Evolutionary conservation across 129 eudicot species (phyloP).

Genomic region (Rutidosis leptorrhynchoides): DNA sequence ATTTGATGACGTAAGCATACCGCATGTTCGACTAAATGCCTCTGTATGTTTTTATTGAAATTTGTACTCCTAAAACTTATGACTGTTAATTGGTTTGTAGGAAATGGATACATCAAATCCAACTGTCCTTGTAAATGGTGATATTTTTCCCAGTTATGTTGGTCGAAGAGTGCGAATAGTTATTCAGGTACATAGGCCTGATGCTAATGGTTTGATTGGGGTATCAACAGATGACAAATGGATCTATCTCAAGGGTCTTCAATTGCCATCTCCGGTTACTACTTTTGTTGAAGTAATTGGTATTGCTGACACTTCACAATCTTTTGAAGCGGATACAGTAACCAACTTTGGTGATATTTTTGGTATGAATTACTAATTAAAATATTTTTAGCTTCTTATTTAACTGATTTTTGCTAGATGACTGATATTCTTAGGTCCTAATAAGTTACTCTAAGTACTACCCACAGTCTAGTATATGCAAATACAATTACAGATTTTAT

Average conservation of each 20-base stretch:
- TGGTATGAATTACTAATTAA: slow-evolving; percentile 35
- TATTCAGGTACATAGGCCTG: slow-evolving; percentile 67
- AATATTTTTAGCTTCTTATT: background rate
- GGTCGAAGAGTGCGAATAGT: slow-evolving; percentile 76
- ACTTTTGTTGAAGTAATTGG: slow-evolving; percentile 86
- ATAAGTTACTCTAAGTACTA: too few species aligned
- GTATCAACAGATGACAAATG: slow-evolving; percentile 74
- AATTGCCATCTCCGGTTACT: slow-evolving; percentile 46
- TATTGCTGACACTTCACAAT: slow-evolving; percentile 62
- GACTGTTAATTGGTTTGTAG: slow-evolving; percentile 15
- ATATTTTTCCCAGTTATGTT: slow-evolving; percentile 50
- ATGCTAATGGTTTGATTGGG: slow-evolving; percentile 54
- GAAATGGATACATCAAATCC: slow-evolving; percentile 87
- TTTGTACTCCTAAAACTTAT: background rate
- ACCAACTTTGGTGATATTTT: slow-evolving; percentile 84
- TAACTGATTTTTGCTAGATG: background rate
- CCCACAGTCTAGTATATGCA: too few species aligned
- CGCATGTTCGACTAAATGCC: background rate
- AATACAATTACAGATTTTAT: too few species aligned
- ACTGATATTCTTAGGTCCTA: too few species aligned
- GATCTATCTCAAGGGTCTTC: slow-evolving; percentile 50
- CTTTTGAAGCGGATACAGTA: slow-evolving; percentile 64
- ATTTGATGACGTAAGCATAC: background rate
- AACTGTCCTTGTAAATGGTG: slow-evolving; percentile 81
- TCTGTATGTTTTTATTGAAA: background rate